Base-by-base conservation (phyloP, 352 stramenopile species). In the Globisporangium mamillatum region DNA sequence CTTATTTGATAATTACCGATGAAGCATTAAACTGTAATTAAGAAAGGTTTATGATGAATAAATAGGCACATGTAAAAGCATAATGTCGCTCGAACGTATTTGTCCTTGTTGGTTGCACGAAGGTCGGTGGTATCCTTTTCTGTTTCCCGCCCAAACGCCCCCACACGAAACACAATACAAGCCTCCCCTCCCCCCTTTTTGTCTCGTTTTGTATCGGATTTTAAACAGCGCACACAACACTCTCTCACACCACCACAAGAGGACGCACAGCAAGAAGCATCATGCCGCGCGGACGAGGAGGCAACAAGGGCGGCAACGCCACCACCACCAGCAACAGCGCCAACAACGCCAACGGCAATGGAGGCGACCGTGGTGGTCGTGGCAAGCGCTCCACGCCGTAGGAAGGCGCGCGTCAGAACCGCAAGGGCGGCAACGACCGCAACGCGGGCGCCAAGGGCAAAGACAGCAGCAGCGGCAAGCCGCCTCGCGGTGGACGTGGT, bases 241-340 rank as follows among this genome's bases (percentile, higher is more conserved):
- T 20, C 38, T 20, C 22, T 9, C 52, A 32, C n/a, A 57, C 27
- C 4, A 24, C n/a, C 14, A 29, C 25, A 56, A 5, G 4, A 27
- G 24, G 53, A 56, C 34, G 3, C 38, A 9, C 34, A 34, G 36
- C 9, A 41, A 41, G 8, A 41, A 46, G 38, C 29, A 53, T 1
- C 20, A 86, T 86, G 78, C 76, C 67, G 50, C 78, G 76, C 61
- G 71, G 72, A 75, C 72, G 79, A 34, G 67, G 78, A n/a, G 50
- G 52, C 6, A 63, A 54, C 52, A 63, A 56, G 29, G 57, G 57
- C 36, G 52, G 22, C 52, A 58, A 58, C 52, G 52, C 52, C 22
- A 18, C n/a, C 52, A 46, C 1, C 12, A 38, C 0, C 20, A 64
- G 22, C 58, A 62, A 29, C 32, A 50, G 16, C 27, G 27, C 27